phyloP scores from a whole-genome alignment of 169 alveolate species.

The Eimeria necatrix region DNA sequence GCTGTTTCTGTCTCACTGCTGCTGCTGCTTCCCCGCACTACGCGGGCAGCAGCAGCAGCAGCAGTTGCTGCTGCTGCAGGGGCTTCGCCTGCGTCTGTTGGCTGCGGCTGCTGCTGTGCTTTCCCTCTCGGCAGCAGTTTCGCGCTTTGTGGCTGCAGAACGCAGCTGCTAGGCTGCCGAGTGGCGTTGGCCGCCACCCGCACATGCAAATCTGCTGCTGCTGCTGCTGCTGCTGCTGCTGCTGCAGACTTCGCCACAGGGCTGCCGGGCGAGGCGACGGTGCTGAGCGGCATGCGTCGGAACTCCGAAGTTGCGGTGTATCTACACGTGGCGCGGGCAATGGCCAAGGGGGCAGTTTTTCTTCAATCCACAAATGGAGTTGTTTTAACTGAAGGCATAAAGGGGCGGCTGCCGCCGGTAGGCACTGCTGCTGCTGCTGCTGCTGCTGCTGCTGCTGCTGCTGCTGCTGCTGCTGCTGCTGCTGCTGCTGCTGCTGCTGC shows the following conservation, averaged over 20 bases:
- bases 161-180: neutral
- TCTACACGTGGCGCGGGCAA: slow-evolving; percentile 62
- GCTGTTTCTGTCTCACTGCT: neutral
- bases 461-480: slow-evolving; percentile 34
- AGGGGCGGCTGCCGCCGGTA: slow-evolving; percentile 69
- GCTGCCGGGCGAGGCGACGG: slow-evolving; percentile 66
- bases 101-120: neutral
- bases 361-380: slow-evolving; percentile 58
- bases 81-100: neutral
- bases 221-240: neutral
- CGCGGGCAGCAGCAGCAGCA: neutral
- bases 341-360: slow-evolving; percentile 38
- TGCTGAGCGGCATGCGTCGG: slow-evolving; percentile 74
- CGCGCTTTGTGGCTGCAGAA: neutral
- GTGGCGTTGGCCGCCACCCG: neutral
- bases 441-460: slow-evolving; percentile 26
- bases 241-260: slow-evolving; percentile 77
- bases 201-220: neutral
- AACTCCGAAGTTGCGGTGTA: slow-evolving; percentile 63
- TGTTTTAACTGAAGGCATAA: slow-evolving; percentile 70
- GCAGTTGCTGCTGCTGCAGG: neutral
- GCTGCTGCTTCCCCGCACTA: neutral
- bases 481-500: neutral
- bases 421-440: neutral
- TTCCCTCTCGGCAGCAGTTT: neutral